phyloP scores from a whole-genome alignment of 2,329 filamentous ascomycete species.

The Fusarium solani-melongenae region DNA sequence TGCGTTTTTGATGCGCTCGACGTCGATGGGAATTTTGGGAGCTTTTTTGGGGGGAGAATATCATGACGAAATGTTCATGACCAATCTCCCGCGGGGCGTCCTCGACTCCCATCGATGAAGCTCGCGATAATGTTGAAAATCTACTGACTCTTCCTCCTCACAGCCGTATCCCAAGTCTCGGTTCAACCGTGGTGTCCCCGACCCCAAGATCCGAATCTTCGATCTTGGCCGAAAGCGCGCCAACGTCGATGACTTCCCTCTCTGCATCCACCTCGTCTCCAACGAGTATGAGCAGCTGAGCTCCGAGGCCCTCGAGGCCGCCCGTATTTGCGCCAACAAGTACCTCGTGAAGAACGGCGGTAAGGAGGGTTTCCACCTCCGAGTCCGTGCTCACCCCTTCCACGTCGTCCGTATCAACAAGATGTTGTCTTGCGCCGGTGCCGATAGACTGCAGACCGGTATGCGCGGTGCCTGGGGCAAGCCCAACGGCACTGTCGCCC shows the following conservation, averaged over 20 bases:
- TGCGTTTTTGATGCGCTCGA: slow-evolving; percentile 60
- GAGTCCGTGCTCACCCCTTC: slow-evolving; percentile 94
- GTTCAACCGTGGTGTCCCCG: slow-evolving; percentile 99
- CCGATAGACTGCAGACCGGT: slow-evolving; percentile 99
- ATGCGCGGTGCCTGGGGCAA: slow-evolving; percentile 99
- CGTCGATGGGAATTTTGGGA: slow-evolving; percentile 18
- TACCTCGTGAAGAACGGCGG: slow-evolving; percentile 79
- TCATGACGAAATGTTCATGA: slow-evolving; percentile 23
- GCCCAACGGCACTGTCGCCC: slow-evolving; percentile 98
- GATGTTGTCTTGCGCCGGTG: slow-evolving; percentile 99
- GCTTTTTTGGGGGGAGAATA: slow-evolving; percentile 10
- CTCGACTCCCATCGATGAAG: slow-evolving; percentile 7
- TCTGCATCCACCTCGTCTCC: slow-evolving; percentile 98
- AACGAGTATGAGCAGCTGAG: slow-evolving; percentile 99
- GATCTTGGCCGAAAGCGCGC: slow-evolving; percentile 99
- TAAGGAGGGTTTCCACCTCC: slow-evolving; percentile 81
- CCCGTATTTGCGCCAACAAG: slow-evolving; percentile 99
- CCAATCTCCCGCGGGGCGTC: background rate
- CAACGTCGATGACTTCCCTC: slow-evolving; percentile 99
- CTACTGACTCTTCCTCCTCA: slow-evolving; percentile 30
- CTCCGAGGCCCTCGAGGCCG: slow-evolving; percentile 98
- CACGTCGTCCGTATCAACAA: slow-evolving; percentile 99
- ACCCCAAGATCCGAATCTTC: slow-evolving; percentile 94
- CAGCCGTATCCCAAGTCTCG: slow-evolving; percentile 99
- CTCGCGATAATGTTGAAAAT: background rate